Percentiles rank a stretch among this genome's conserved stretches.
Conservation (phyloP, 345 rosid genomes). For the Turritis glabra region DNA sequence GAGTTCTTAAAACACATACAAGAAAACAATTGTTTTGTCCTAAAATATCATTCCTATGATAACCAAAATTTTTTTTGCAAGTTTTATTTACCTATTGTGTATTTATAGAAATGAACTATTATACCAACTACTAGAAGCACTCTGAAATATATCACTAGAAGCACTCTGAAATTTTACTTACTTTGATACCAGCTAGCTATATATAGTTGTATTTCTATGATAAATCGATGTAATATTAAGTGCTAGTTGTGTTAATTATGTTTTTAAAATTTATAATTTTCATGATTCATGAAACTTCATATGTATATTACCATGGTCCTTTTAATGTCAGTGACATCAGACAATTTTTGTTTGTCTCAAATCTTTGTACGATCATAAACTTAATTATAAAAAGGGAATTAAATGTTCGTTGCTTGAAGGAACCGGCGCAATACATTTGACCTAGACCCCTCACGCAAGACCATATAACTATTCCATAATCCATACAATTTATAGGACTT, state of each 20-base stretch:
- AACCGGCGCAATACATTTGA: not conserved
- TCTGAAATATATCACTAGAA: not conserved
- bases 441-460: conserved; percentile 20
- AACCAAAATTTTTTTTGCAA: not conserved
- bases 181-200: not conserved
- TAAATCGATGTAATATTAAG: not conserved
- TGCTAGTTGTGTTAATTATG: not conserved
- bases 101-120: not conserved
- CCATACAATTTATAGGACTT: not conserved
- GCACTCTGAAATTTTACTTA: not conserved
- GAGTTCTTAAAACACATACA: not conserved
- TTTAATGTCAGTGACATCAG: conserved; percentile 2
- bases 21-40: not conserved
- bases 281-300: not conserved
- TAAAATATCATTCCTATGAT: not conserved
- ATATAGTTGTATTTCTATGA: not conserved
- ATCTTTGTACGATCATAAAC: not conserved
- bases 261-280: not conserved
- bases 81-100: not conserved
- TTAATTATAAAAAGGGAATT: not conserved
- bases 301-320: not conserved
- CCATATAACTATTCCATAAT: not conserved
- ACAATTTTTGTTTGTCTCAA: not conserved
- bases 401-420: not conserved
- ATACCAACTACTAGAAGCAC: not conserved